Conservation (phyloP, 2,329 filamentous ascomycete species). For the Colletotrichum trifolii region DNA sequence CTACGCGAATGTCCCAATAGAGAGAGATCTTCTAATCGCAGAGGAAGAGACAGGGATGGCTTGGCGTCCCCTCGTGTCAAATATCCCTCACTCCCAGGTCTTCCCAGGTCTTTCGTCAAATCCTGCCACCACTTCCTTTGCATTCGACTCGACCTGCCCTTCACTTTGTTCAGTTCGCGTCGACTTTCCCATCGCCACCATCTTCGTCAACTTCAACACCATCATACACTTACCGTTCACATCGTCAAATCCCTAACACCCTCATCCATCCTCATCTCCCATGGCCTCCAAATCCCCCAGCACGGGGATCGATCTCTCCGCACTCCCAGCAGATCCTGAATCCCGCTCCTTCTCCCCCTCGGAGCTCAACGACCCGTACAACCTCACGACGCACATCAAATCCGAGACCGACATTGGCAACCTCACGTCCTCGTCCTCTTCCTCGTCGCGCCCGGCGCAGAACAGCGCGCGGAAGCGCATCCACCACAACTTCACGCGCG, state of each 20-base stretch:
- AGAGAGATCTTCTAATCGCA: slow-evolving; percentile 5
- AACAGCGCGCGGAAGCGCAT: slow-evolving; percentile 82
- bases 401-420: slow-evolving; percentile 76
- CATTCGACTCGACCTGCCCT: slow-evolving; percentile 24
- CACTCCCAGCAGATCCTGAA: slow-evolving; percentile 23
- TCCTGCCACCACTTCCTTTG: neutral
- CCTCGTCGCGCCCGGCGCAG: slow-evolving; percentile 71
- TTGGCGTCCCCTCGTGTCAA: slow-evolving; percentile 19
- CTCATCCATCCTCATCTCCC: neutral
- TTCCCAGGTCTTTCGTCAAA: slow-evolving; percentile 5
- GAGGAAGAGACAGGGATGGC: slow-evolving; percentile 1
- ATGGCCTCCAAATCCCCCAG: neutral
- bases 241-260: neutral
- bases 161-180: slow-evolving; percentile 2
- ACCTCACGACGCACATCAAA: slow-evolving; percentile 82
- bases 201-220: neutral
- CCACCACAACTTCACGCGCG: slow-evolving; percentile 38
- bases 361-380: slow-evolving; percentile 77
- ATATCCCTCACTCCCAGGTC: slow-evolving; percentile 11
- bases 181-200: slow-evolving; percentile 22
- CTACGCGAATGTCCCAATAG: neutral
- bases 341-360: slow-evolving; percentile 29
- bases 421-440: no score
- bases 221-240: neutral
- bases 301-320: slow-evolving; percentile 17